phyloP scores from a whole-genome alignment of 345 rosid genomes.

The Jatropha curcas region DNA sequence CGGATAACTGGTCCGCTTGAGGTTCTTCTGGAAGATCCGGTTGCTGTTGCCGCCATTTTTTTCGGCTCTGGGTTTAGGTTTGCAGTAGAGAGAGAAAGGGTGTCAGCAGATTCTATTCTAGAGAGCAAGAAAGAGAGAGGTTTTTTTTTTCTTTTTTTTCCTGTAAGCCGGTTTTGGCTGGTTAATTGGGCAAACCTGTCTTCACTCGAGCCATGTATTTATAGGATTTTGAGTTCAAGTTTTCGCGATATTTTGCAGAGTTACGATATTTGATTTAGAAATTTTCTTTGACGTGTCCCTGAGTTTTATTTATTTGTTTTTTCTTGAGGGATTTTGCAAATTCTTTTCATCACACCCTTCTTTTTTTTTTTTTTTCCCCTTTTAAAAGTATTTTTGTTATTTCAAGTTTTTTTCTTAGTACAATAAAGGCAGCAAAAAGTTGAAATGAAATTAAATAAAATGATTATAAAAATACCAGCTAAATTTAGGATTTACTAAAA shows the following conservation, averaged over 20 bases:
- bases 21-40: slow-evolving; percentile 41
- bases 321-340: neutral
- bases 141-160: neutral
- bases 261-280: neutral
- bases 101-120: no score
- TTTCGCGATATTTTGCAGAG: slow-evolving; percentile 19
- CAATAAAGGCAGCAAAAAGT: no score
- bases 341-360: no score
- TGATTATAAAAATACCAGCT: no score
- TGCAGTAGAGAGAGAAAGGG: slow-evolving; percentile 19
- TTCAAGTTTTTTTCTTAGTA: no score
- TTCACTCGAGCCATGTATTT: slow-evolving; percentile 43
- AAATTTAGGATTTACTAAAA: no score
- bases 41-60: slow-evolving; percentile 47
- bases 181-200: slow-evolving; percentile 53
- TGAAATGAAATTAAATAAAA: no score
- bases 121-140: neutral
- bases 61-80: neutral
- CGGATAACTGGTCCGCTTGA: slow-evolving; percentile 40
- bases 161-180: slow-evolving; percentile 28
- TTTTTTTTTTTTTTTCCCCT: no score
- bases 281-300: slow-evolving; percentile 12
- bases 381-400: no score
- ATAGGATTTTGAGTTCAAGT: slow-evolving; percentile 31
- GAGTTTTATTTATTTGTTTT: neutral